Conservation (phyloP, 768 basidiomycete species). For the Mycena chlorophos region DNA sequence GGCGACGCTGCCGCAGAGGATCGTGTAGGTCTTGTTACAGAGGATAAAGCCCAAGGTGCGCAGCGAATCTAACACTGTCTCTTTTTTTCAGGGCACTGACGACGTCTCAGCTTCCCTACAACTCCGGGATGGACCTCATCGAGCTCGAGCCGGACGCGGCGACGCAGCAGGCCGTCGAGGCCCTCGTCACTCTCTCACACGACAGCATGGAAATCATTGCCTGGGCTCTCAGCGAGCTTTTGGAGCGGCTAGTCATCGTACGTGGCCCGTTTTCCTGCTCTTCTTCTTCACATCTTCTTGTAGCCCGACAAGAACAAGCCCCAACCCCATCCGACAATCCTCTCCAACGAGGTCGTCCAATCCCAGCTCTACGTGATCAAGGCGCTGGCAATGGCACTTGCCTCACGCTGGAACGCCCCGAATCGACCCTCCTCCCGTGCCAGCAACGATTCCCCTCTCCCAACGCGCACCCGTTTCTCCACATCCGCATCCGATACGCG, state of each 20-base stretch:
- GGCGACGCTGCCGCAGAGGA: constrained; percentile 75
- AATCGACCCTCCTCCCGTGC: constrained; percentile 44
- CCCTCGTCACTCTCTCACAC: constrained; percentile 74
- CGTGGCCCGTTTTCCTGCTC: constrained; percentile 13
- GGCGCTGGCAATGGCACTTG: constrained; percentile 74
- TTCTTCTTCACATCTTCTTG: constrained; percentile 15
- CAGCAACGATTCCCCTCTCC: constrained; percentile 44
- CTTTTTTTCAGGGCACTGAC: not conserved
- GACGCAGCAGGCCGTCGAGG: constrained; percentile 72
- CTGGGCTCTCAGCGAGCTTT: constrained; percentile 70
- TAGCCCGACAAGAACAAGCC: constrained; percentile 29
- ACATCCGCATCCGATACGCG: constrained; percentile 50
- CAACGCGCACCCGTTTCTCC: constrained; percentile 38
- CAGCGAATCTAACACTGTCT: constrained; percentile 2
- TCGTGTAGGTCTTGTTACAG: constrained; percentile 76
- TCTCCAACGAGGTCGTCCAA: constrained; percentile 73
- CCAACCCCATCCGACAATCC: constrained; percentile 53
- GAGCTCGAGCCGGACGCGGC: constrained; percentile 75
- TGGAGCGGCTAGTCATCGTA: constrained; percentile 80
- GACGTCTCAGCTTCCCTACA: constrained; percentile 70
- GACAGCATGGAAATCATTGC: constrained; percentile 81
- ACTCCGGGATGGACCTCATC: constrained; percentile 75
- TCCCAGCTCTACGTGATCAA: constrained; percentile 87
- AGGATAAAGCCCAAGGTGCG: constrained; percentile 79
- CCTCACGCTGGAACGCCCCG: constrained; percentile 68